Evolutionary conservation across 2,329 filamentous ascomycete species (phyloP).

Genomic region (Bertia moriformis): DNA sequence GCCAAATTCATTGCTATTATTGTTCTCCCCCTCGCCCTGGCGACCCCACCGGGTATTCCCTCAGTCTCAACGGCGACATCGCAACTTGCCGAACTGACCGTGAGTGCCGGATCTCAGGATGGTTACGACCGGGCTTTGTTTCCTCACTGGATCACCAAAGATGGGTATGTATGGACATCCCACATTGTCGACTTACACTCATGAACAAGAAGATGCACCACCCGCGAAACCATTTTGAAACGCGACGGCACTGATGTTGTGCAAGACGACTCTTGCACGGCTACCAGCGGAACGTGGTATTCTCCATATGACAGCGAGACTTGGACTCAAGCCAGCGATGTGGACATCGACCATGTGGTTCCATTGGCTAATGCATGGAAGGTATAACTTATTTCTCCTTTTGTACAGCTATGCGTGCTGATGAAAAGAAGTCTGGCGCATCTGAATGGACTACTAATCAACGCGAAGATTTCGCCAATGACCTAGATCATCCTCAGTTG

Average conservation of each 20-base stretch:
- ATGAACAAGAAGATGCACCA: not conserved
- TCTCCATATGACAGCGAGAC: conserved; percentile 61
- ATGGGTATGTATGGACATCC: not conserved
- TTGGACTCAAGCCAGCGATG: conserved; percentile 52
- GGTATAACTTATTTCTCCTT: conserved; percentile 19
- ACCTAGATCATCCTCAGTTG: conserved; percentile 61
- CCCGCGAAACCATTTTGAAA: conserved; percentile 53
- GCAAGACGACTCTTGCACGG: conserved; percentile 40
- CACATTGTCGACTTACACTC: not conserved
- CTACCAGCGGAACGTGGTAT: conserved; percentile 54
- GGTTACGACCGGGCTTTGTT: conserved; percentile 55
- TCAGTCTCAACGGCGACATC: conserved; percentile 36
- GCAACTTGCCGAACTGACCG: conserved; percentile 41
- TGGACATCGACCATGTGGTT: conserved; percentile 77
- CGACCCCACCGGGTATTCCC: conserved; percentile 44
- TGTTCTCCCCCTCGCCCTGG: conserved; percentile 7
- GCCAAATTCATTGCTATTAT: too few species aligned
- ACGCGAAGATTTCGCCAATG: conserved; percentile 62
- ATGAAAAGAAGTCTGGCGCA: conserved; percentile 44
- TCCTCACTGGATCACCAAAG: conserved; percentile 49
- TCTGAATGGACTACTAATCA: conserved; percentile 54
- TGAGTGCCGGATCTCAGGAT: conserved; percentile 35
- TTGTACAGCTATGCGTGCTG: not conserved
- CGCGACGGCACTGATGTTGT: conserved; percentile 57
- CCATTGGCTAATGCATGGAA: conserved; percentile 72